Conservation (phyloP, 1,139 yeast species). For the Yamadazyma spencermartinsiae region DNA sequence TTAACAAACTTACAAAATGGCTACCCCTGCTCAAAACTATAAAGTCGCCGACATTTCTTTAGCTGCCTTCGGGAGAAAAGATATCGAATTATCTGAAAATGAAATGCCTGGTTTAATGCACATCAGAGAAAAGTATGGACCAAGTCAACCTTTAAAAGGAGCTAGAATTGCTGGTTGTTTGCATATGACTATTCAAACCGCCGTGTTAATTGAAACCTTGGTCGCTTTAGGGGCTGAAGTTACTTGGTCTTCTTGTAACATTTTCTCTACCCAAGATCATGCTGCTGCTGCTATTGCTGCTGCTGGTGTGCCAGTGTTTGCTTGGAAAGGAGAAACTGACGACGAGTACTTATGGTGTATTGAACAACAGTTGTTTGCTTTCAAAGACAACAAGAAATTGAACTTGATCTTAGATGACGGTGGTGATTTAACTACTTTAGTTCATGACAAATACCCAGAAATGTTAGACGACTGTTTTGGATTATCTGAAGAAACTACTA, state of each 20-base stretch:
- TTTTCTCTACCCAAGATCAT: slow-evolving; percentile 99
- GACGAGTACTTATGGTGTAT: slow-evolving; percentile 99
- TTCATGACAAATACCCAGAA: slow-evolving; percentile 98
- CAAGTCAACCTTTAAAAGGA: slow-evolving; percentile 93
- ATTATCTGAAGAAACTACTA: slow-evolving; percentile 98
- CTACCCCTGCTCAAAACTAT: slow-evolving; percentile 54
- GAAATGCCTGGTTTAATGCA: slow-evolving; percentile 99
- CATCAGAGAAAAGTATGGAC: slow-evolving; percentile 92
- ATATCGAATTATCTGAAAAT: slow-evolving; percentile 97
- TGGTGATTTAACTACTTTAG: slow-evolving; percentile 97
- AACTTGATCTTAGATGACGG: slow-evolving; percentile 99
- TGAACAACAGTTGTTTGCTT: slow-evolving; percentile 98
- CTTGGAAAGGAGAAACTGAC: slow-evolving; percentile 99
- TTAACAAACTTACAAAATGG: slow-evolving; percentile 19
- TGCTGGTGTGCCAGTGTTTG: slow-evolving; percentile 98
- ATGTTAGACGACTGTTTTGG: slow-evolving; percentile 95
- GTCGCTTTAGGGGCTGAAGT: slow-evolving; percentile 99
- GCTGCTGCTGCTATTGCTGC: slow-evolving; percentile 99
- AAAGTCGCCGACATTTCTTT: slow-evolving; percentile 98
- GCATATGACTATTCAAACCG: slow-evolving; percentile 99
- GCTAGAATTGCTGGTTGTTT: slow-evolving; percentile 99
- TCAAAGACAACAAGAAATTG: slow-evolving; percentile 95
- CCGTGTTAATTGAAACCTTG: slow-evolving; percentile 96
- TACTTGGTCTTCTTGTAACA: slow-evolving; percentile 99
- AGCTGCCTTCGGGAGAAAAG: slow-evolving; percentile 99